Evolutionary conservation across 306 rosid genomes (phyloP).

Genomic region (Mimosa bimucronata): DNA sequence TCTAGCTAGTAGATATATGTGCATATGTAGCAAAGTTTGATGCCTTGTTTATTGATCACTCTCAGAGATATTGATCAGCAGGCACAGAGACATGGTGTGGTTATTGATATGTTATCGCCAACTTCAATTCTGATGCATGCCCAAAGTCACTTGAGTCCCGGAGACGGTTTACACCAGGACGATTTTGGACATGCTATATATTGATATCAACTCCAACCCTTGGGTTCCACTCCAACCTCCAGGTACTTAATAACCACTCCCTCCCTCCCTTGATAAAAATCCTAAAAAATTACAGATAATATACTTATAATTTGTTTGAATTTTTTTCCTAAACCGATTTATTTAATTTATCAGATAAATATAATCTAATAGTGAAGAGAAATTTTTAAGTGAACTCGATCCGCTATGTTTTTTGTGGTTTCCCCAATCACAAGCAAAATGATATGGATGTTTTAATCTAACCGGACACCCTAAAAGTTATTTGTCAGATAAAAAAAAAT

Average conservation of each 20-base stretch:
- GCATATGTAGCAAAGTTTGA: constrained; percentile 18
- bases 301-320: too few relatives aligned
- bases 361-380: too few relatives aligned
- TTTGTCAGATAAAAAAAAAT: too few relatives aligned
- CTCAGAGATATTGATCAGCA: constrained; percentile 51
- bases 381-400: too few relatives aligned
- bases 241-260: constrained; percentile 27
- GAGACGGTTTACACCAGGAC: constrained; percentile 26
- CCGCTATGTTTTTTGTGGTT: too few relatives aligned
- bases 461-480: too few relatives aligned
- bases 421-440: too few relatives aligned
- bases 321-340: too few relatives aligned
- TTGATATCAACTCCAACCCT: constrained; percentile 35
- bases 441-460: too few relatives aligned
- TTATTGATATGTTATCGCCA: constrained; percentile 38
- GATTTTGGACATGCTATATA: constrained; percentile 43
- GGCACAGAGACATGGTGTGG: constrained; percentile 15
- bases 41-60: neutral
- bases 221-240: constrained; percentile 48
- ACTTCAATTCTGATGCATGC: constrained; percentile 29
- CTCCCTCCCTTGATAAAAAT: too few relatives aligned
- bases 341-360: too few relatives aligned
- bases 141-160: constrained; percentile 34
- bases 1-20: neutral
- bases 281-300: too few relatives aligned